Evolutionary conservation across 2,329 filamentous ascomycete genomes (phyloP).

Genomic region (Colletotrichum higginsianum): DNA sequence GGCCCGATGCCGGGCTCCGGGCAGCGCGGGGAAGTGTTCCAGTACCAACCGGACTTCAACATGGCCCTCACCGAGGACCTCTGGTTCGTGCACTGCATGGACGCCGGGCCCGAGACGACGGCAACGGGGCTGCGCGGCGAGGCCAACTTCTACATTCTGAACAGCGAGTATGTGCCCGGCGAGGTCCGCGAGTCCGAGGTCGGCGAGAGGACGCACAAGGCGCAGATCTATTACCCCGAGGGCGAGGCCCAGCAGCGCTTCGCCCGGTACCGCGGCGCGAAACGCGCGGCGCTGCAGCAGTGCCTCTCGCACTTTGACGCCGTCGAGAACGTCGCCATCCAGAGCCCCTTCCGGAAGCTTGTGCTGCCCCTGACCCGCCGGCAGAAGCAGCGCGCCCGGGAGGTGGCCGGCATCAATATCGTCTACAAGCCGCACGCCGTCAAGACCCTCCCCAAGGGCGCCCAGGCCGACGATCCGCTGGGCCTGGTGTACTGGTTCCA

Average conservation of each 20-base stretch:
- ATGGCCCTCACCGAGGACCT: slow-evolving; percentile 54
- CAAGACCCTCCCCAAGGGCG: slow-evolving; percentile 24
- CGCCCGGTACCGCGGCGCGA: slow-evolving; percentile 57
- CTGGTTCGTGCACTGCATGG: slow-evolving; percentile 53
- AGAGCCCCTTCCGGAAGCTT: slow-evolving; percentile 55
- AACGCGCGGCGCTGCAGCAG: slow-evolving; percentile 62
- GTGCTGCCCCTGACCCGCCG: slow-evolving; percentile 53
- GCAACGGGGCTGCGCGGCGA: slow-evolving; percentile 29
- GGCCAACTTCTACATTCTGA: slow-evolving; percentile 39
- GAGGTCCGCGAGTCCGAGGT: slow-evolving; percentile 39
- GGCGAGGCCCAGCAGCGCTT: slow-evolving; percentile 48
- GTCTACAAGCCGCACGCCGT: slow-evolving; percentile 38
- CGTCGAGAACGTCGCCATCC: slow-evolving; percentile 54
- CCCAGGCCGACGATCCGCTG: slow-evolving; percentile 51
- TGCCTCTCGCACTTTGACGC: slow-evolving; percentile 56
- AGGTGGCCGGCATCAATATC: slow-evolving; percentile 18
- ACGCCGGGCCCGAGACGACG: slow-evolving; percentile 43
- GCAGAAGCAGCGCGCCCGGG: slow-evolving; percentile 40
- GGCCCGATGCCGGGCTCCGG: slow-evolving; percentile 27
- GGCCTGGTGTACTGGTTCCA: slow-evolving; percentile 50
- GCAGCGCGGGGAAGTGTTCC: slow-evolving; percentile 4
- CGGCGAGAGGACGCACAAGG: slow-evolving; percentile 12
- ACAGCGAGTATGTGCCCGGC: slow-evolving; percentile 34
- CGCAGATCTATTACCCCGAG: slow-evolving; percentile 36
- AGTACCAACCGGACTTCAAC: slow-evolving; percentile 46